Evolutionary conservation across 2,329 filamentous ascomycete species (phyloP).

Genomic region (Teratosphaeria viscida): DNA sequence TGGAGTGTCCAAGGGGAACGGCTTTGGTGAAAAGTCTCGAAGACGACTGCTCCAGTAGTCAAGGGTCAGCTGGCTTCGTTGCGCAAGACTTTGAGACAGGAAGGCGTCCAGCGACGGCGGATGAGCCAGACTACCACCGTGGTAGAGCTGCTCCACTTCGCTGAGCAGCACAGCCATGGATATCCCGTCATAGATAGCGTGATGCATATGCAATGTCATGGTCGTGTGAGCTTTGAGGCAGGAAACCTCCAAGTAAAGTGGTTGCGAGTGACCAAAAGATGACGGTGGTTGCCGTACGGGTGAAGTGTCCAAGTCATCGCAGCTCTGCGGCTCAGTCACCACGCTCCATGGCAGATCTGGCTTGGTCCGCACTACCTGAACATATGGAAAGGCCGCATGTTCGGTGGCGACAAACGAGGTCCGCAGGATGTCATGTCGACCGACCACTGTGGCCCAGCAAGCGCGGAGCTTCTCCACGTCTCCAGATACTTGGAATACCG

Average conservation of each 20-base stretch:
- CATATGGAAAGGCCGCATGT: slow-evolving; percentile 50
- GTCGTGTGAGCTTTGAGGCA: background rate
- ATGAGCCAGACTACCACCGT: slow-evolving; percentile 35
- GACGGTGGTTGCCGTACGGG: background rate
- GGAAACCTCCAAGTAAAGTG: background rate
- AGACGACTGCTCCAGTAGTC: slow-evolving; percentile 58
- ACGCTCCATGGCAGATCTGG: slow-evolving; percentile 34
- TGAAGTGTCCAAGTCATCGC: background rate
- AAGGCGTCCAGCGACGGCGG: slow-evolving; percentile 52
- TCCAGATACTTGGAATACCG: slow-evolving; percentile 51
- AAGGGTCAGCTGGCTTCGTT: slow-evolving; percentile 42
- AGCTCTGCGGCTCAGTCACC: background rate
- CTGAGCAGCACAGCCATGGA: slow-evolving; percentile 59
- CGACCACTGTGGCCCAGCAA: slow-evolving; percentile 53
- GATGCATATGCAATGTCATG: slow-evolving; percentile 53
- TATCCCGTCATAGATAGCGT: slow-evolving; percentile 78
- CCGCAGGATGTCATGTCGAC: slow-evolving; percentile 64
- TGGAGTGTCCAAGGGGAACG: slow-evolving; percentile 23
- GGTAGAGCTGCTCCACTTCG: slow-evolving; percentile 56
- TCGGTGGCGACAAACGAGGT: slow-evolving; percentile 64
- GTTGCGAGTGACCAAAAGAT: background rate
- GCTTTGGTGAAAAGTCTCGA: slow-evolving; percentile 37
- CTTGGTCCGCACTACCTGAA: slow-evolving; percentile 56
- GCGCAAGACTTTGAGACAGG: slow-evolving; percentile 46
- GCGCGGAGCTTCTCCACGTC: slow-evolving; percentile 41